phyloP scores from a whole-genome alignment of 805 yeast genomes.

The Suhomyces xylopsoci region DNA sequence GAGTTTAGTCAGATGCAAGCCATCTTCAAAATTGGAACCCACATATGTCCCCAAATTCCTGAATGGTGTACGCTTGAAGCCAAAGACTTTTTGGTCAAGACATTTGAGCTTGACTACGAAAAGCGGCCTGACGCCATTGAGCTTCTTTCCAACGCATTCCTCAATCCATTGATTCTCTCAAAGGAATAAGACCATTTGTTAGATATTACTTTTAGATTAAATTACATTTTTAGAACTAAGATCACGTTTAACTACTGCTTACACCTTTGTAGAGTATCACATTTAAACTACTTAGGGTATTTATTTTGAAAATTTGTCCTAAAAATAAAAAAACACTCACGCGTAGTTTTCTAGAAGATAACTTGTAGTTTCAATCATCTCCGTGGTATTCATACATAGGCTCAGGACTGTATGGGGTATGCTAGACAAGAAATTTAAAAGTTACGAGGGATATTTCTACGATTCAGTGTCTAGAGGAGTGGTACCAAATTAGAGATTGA shows the following conservation, averaged over 20 bases:
- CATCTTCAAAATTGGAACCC: conserved; percentile 87
- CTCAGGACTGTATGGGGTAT: neutral
- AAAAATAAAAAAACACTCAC: too few species aligned
- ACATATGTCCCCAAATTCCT: conserved; percentile 78
- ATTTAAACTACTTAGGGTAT: neutral
- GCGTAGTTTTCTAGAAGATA: neutral
- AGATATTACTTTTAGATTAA: neutral
- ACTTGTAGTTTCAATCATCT: neutral
- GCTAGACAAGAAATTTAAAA: neutral
- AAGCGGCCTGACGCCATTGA: conserved; percentile 74
- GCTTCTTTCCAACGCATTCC: conserved; percentile 62
- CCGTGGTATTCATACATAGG: too few species aligned
- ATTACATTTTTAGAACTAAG: neutral
- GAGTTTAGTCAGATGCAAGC: conserved; percentile 96
- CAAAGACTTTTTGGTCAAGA: conserved; percentile 56
- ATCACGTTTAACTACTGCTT: neutral
- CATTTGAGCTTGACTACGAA: conserved; percentile 74
- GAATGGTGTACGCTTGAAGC: conserved; percentile 67
- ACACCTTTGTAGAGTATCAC: neutral
- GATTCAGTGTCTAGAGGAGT: neutral
- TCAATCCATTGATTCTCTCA: conserved; percentile 44
- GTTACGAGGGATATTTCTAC: neutral
- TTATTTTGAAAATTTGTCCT: neutral
- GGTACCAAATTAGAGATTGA: too few species aligned
- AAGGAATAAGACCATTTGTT: neutral